Evolutionary conservation across 495 filamentous ascomycete species (phyloP).

Genomic region (Aspergillus carlsbadensis): DNA sequence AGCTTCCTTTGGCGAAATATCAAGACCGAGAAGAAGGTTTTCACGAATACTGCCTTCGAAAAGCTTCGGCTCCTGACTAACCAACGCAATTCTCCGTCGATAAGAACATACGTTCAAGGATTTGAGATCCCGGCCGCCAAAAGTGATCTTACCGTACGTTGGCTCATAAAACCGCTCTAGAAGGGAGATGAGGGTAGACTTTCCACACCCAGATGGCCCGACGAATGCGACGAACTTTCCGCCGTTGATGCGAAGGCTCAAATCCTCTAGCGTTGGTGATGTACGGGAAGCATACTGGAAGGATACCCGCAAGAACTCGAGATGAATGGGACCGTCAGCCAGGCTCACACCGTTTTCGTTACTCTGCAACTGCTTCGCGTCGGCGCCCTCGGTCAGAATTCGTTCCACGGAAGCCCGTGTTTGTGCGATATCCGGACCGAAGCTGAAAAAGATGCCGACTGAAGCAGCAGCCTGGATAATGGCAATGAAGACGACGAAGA

Average conservation of each 20-base stretch:
- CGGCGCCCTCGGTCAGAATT: constrained; percentile 34
- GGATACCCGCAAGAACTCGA: constrained; percentile 49
- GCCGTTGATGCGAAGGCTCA: constrained; percentile 49
- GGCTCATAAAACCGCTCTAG: constrained; percentile 65
- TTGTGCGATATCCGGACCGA: constrained; percentile 50
- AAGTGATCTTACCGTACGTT: constrained; percentile 48
- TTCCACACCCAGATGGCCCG: constrained; percentile 70
- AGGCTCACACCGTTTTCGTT: no score
- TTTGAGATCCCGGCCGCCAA: constrained; percentile 50
- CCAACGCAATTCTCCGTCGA: constrained; percentile 54
- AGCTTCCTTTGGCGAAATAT: constrained; percentile 20
- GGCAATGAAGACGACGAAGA: constrained; percentile 59
- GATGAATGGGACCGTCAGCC: not conserved
- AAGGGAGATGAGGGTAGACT: constrained; percentile 65
- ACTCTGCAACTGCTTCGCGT: no score
- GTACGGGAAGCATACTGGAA: constrained; percentile 61
- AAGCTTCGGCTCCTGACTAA: constrained; percentile 61
- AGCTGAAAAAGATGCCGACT: constrained; percentile 53
- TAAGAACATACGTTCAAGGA: constrained; percentile 43
- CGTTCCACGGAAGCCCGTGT: constrained; percentile 54
- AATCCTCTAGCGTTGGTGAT: constrained; percentile 46
- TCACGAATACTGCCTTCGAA: constrained; percentile 62
- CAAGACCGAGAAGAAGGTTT: constrained; percentile 60
- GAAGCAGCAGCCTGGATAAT: constrained; percentile 57
- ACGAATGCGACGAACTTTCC: constrained; percentile 70